Evolutionary conservation across 352 stramenopile genomes (phyloP).

Genomic region (Pythium dissimile): DNA sequence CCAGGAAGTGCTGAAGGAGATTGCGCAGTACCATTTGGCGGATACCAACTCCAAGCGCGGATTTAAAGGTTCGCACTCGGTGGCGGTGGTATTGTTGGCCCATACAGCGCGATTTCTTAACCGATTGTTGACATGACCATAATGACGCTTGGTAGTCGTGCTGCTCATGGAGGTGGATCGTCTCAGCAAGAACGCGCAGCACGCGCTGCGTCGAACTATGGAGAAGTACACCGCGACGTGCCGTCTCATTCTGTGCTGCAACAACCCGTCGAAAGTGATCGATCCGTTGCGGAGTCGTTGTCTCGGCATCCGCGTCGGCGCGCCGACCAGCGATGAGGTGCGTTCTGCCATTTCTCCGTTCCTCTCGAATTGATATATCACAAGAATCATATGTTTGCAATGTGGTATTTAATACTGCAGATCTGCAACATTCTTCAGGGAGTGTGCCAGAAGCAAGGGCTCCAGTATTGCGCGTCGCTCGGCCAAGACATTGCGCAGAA

Average conservation of each 20-base stretch:
- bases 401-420: constrained; percentile 24
- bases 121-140: constrained; percentile 11
- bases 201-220: constrained; percentile 97
- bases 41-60: constrained; percentile 69
- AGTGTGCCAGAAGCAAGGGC: constrained; percentile 90
- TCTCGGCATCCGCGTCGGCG: constrained; percentile 92
- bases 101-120: neutral
- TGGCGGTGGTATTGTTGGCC: neutral
- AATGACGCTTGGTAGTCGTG: constrained; percentile 68
- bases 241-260: constrained; percentile 97
- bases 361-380: neutral
- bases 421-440: constrained; percentile 89
- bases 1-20: constrained; percentile 99
- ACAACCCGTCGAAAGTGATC: constrained; percentile 97
- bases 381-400: neutral
- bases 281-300: constrained; percentile 96
- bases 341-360: too few relatives aligned
- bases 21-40: constrained; percentile 90
- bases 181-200: constrained; percentile 97
- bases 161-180: constrained; percentile 97
- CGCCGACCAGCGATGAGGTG: constrained; percentile 90
- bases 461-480: constrained; percentile 87
- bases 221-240: constrained; percentile 95
- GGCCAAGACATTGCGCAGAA: constrained; percentile 90
- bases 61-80: constrained; percentile 57